Base-by-base conservation (phyloP, 352 stramenopile genomes). In the Globisporangium camurandrum region DNA sequence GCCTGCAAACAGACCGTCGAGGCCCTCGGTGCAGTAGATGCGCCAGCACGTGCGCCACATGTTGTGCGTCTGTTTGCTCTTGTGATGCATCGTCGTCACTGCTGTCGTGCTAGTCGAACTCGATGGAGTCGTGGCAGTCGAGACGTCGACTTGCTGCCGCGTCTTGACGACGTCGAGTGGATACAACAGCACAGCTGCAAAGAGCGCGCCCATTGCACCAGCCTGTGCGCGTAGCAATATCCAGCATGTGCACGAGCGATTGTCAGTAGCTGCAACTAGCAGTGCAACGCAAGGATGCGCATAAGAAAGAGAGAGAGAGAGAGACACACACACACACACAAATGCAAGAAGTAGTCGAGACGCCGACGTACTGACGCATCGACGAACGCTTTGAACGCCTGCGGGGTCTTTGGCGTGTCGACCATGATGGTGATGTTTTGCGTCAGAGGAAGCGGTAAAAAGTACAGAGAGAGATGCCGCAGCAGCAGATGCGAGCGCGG, bases 81-180 rank as follows among this genome's bases (percentile, higher is more conserved):
- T 67, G 33, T 70, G 45, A 20, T 42, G 51, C 17, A 70, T 23
- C 26, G 56, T 51, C n/a, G 59, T 61, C 24, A 31, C 46, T 26
- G 72, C 60, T 27, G 31, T 43, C 27, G 69, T 69, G 26, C 48
- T 42, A 17, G 68, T 46, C n/a, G 61, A 33, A 34, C 30, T 67
- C 54, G 23, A 49, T 26, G 31, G 46, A 10, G 36, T 48, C 31
- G 37, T 46, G 28, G 16, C 62, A 42, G 41, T 61, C 51, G 54
- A 67, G 26, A 81, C 63, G 12, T 71, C 64, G 23, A 72, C 75
- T 45, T 91, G 79, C 40, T 77, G 71, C 14, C 77, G 75, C 6
- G 77, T 88, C 67, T 91, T 91, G 34, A 82, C 76, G 24, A 88
- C 70, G 40, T 91, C 79, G 56, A 91, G 55, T 22, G 79, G 79